Conservation (phyloP, 129 eudicot genomes). For the Artemisia tridentata region DNA sequence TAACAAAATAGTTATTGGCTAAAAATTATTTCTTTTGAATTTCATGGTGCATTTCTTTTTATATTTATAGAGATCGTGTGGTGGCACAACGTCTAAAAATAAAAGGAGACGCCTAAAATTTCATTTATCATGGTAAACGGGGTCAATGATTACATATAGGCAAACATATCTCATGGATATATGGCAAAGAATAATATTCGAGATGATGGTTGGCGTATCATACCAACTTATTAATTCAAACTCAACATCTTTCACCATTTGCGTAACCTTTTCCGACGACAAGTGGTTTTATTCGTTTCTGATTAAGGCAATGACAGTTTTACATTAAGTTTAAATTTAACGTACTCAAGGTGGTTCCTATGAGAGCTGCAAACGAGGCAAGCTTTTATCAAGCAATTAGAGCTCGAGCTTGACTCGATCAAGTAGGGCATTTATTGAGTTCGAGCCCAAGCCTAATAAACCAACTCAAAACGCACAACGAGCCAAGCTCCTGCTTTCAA, state of each 20-base stretch:
- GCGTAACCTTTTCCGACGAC: background rate
- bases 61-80: background rate
- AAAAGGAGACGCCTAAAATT: no score
- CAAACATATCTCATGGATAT: conserved; percentile 2
- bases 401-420: no score
- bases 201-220: conserved; percentile 24
- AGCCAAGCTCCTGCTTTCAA: no score
- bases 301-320: no score
- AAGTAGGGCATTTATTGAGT: no score
- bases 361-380: no score
- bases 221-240: background rate
- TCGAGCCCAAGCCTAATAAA: no score
- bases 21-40: background rate
- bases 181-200: background rate
- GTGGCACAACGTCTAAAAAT: background rate
- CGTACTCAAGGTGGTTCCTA: no score
- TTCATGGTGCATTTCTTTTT: background rate
- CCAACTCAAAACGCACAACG: no score
- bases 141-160: background rate
- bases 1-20: background rate
- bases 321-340: no score
- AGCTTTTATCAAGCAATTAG: no score
- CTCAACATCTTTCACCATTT: background rate
- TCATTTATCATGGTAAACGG: background rate
- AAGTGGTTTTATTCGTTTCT: background rate